Percentiles rank a stretch among this genome's conserved stretches.
These are phyloP conservation scores for Fibroporia radiculosa DNA, from an alignment of 768 basidiomycete species.

Conservation along the genomic window DNA sequence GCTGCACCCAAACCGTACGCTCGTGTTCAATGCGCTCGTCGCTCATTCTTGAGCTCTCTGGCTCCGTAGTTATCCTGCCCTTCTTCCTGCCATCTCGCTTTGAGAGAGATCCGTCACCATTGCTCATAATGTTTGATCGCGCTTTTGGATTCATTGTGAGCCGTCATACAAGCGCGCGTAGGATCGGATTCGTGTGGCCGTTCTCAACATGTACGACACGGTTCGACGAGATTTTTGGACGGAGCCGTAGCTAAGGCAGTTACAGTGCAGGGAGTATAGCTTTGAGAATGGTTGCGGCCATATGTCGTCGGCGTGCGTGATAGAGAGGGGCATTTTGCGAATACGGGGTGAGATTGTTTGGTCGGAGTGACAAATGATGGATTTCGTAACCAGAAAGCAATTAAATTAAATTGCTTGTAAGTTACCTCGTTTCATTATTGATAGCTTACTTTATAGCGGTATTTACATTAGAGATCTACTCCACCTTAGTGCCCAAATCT, in stretches of 20 bases:
- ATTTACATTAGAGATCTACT: no score
- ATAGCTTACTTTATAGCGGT: no score
- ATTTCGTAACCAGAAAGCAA: no score
- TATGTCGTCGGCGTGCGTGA: constrained; percentile 14
- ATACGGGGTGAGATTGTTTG: constrained; percentile 23
- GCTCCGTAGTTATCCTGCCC: neutral
- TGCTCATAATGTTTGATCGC: neutral
- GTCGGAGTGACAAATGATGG: no score
- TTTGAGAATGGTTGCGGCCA: constrained; percentile 1
- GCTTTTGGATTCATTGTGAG: constrained; percentile 11
- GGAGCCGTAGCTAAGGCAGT: neutral
- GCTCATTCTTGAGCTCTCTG: neutral
- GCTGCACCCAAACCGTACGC: constrained; percentile 41
- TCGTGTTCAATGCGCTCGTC: constrained; percentile 24
- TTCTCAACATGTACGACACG: constrained; percentile 62
- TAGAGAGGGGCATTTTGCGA: constrained; percentile 20
- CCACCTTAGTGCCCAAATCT: no score
- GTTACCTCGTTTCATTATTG: no score
- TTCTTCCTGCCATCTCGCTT: neutral
- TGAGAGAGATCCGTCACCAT: neutral
- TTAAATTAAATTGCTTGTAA: no score
- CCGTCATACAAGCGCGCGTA: constrained; percentile 12
- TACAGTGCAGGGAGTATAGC: neutral
- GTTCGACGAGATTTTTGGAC: constrained; percentile 59
- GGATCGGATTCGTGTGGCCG: constrained; percentile 21